A percentile compares a stretch with the other conserved stretches of the same genome.
Evolutionary conservation across 1,284 basidiomycete genomes (phyloP).

Genomic region (Gymnopus androsaceus): DNA sequence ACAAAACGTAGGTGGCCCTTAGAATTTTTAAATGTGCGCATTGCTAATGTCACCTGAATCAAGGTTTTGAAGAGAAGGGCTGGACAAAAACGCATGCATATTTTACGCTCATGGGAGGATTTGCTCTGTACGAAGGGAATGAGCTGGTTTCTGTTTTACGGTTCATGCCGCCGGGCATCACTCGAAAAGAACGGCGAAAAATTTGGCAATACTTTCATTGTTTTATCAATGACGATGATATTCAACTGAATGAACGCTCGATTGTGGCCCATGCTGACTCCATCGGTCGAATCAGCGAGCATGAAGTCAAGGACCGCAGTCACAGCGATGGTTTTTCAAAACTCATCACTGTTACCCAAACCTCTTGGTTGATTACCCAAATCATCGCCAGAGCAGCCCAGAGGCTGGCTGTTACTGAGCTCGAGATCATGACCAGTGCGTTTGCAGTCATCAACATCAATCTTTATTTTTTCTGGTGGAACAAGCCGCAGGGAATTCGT

Average conservation of each 20-base stretch:
- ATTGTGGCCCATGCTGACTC: background rate
- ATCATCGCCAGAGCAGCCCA: background rate
- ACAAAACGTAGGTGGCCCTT: background rate
- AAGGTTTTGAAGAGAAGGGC: background rate
- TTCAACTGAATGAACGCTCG: background rate
- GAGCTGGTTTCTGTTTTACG: background rate
- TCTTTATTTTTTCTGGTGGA: constrained; percentile 10
- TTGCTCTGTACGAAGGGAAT: constrained; percentile 1
- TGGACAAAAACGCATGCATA: constrained; percentile 18
- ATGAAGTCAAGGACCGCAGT: constrained; percentile 24
- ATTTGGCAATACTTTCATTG: too few species aligned
- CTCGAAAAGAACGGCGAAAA: too few species aligned
- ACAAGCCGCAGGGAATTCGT: constrained; percentile 20
- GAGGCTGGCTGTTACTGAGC: background rate
- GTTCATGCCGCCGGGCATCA: too few species aligned
- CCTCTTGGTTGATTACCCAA: constrained; percentile 1
- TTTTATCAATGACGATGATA: too few species aligned
- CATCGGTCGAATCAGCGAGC: too few species aligned
- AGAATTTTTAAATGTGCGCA: background rate
- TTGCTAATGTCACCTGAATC: too few species aligned
- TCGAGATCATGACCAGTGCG: constrained; percentile 4
- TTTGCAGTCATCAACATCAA: constrained; percentile 9
- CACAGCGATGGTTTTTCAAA: constrained; percentile 19
- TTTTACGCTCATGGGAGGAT: constrained; percentile 21
- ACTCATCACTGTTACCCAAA: background rate